phyloP scores from a whole-genome alignment of 2,329 filamentous ascomycete genomes.

The Sclerotinia spermophila region DNA sequence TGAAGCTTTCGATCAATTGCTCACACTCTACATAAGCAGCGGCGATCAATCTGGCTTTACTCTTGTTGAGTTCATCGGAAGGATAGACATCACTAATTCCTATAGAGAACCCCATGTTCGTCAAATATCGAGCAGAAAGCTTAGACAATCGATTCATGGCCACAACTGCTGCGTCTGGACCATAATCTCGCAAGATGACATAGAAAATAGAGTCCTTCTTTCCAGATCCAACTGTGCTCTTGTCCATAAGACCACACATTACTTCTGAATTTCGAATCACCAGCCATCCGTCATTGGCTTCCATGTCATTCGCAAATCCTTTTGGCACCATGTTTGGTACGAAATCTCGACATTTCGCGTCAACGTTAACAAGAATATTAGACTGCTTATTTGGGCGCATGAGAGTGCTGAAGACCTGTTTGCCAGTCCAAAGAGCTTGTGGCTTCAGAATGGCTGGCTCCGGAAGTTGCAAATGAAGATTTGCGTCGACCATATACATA shows the following conservation, averaged over 20 bases:
- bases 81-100: conserved; percentile 94
- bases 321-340: conserved; percentile 46
- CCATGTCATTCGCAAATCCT: conserved; percentile 55
- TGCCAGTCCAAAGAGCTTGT: conserved; percentile 88
- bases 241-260: conserved; percentile 98
- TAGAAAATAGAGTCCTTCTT: conserved; percentile 99
- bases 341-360: conserved; percentile 86
- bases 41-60: conserved; percentile 73
- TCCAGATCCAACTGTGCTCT: conserved; percentile 91
- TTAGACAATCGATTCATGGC: conserved; percentile 94
- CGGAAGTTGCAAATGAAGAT: conserved; percentile 76
- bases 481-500: conserved; percentile 86
- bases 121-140: conserved; percentile 81
- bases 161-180: conserved; percentile 79
- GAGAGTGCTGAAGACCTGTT: conserved; percentile 89
- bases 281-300: conserved; percentile 84
- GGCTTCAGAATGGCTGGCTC: conserved; percentile 85
- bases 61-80: conserved; percentile 61
- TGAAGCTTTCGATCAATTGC: conserved; percentile 76
- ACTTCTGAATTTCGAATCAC: conserved; percentile 95
- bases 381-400: conserved; percentile 85
- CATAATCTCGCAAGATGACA: conserved; percentile 91
- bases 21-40: conserved; percentile 79
- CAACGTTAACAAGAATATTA: conserved; percentile 81
- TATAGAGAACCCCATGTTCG: conserved; percentile 92